Evolutionary conservation across 2,329 filamentous ascomycete genomes (phyloP).

Genomic region (Pleurostoma richardsiae): DNA sequence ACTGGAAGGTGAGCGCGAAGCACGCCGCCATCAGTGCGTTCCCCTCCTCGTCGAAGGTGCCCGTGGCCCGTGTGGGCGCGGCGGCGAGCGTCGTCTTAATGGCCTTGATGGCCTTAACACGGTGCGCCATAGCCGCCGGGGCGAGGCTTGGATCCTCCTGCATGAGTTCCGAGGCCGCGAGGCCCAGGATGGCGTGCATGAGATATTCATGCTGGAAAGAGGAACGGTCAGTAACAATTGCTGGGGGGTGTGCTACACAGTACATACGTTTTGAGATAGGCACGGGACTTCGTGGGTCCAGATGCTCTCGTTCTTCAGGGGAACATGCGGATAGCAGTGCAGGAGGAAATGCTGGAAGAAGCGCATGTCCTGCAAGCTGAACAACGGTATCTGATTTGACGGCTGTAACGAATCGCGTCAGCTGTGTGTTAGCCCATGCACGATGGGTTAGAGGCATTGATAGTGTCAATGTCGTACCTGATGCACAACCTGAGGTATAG

Average conservation of each 20-base stretch:
- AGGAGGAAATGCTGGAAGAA: slow-evolving; percentile 64
- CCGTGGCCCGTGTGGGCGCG: slow-evolving; percentile 24
- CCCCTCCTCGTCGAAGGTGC: slow-evolving; percentile 41
- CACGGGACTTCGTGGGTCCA: slow-evolving; percentile 65
- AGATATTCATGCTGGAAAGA: slow-evolving; percentile 53
- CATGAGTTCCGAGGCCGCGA: slow-evolving; percentile 62
- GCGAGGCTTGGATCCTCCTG: slow-evolving; percentile 44
- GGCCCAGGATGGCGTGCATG: slow-evolving; percentile 66
- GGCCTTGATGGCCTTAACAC: slow-evolving; percentile 58
- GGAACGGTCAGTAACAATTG: too few species aligned
- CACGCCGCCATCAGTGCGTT: slow-evolving; percentile 57
- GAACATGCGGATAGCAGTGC: slow-evolving; percentile 58
- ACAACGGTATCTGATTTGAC: slow-evolving; percentile 52
- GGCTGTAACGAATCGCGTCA: slow-evolving; percentile 28
- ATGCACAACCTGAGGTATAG: slow-evolving; percentile 41
- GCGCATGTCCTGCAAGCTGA: slow-evolving; percentile 60
- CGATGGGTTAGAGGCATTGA: too few species aligned
- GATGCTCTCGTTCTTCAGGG: slow-evolving; percentile 58
- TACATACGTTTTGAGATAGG: slow-evolving; percentile 58
- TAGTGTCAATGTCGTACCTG: slow-evolving; percentile 28
- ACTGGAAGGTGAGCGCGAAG: slow-evolving; percentile 55
- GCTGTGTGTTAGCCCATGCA: neutral
- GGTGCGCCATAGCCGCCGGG: slow-evolving; percentile 56
- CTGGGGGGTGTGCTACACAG: too few species aligned
- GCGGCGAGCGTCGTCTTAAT: slow-evolving; percentile 50